Conservation (phyloP, 78 protist genomes). For the Pigoraptor vietnamica region DNA sequence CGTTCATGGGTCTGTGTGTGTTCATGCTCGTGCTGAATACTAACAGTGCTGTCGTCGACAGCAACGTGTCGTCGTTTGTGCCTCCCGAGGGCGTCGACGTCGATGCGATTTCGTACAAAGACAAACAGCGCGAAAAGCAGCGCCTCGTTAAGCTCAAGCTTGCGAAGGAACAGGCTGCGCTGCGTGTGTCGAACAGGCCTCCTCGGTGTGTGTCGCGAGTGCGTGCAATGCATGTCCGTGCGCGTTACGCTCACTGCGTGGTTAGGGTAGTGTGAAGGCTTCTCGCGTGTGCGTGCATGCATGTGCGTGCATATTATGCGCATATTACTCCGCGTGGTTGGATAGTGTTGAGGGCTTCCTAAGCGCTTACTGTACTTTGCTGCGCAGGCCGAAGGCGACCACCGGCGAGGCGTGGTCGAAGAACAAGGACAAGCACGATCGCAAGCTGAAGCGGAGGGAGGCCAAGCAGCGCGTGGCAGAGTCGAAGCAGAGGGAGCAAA, state of each 20-base stretch:
- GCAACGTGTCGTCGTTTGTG: background rate
- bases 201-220: conserved; percentile 1
- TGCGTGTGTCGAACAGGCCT: background rate
- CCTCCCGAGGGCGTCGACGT: background rate
- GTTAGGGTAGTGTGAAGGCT: background rate
- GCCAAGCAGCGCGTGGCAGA: background rate
- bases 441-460: background rate
- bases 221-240: background rate
- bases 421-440: background rate
- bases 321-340: background rate
- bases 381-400: too few relatives aligned
- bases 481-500: background rate
- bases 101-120: background rate
- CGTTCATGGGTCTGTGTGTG: too few relatives aligned
- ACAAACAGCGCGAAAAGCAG: conserved; percentile 27
- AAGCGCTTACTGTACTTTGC: too few relatives aligned
- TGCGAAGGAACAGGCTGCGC: background rate
- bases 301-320: background rate
- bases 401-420: background rate
- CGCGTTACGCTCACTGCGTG: background rate
- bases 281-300: background rate
- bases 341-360: background rate
- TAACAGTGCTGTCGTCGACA: too few relatives aligned
- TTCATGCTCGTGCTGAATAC: too few relatives aligned
- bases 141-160: background rate